Percentiles rank a stretch among this genome's conserved stretches.
These are phyloP conservation scores for Dactylellina cionopaga DNA, from an alignment of 2,329 filamentous ascomycete genomes.

Conservation along the genomic window DNA sequence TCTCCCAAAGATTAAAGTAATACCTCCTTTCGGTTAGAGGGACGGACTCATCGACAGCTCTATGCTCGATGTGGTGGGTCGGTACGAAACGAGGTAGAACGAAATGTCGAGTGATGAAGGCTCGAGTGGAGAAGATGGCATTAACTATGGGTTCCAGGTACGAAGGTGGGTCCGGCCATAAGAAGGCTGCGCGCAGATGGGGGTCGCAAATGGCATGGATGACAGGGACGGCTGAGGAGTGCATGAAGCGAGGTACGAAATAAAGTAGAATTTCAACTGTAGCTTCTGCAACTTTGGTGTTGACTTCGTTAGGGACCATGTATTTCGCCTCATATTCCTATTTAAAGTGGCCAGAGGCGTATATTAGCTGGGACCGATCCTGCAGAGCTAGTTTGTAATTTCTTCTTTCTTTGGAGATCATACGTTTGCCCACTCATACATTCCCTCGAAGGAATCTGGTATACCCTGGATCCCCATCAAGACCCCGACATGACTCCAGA, in stretches of 20 bases:
- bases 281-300: conserved; percentile 67
- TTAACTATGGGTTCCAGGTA: conserved; percentile 62
- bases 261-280: conserved; percentile 72
- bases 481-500: conserved; percentile 78
- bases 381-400: conserved; percentile 66
- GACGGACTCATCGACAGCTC: conserved; percentile 66
- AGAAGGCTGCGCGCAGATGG: conserved; percentile 9
- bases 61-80: conserved; percentile 62
- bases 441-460: conserved; percentile 64
- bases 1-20: conserved; percentile 66
- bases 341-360: not conserved
- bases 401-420: too few relatives aligned
- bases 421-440: conserved; percentile 65
- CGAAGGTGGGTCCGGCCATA: conserved; percentile 25
- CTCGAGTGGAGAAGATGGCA: conserved; percentile 66
- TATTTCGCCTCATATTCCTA: conserved; percentile 68
- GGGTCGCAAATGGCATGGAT: conserved; percentile 70
- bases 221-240: conserved; percentile 64
- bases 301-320: conserved; percentile 68
- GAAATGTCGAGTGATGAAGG: conserved; percentile 69
- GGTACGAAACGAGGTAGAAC: conserved; percentile 68
- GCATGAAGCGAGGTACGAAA: conserved; percentile 63
- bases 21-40: conserved; percentile 61
- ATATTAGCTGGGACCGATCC: not conserved
- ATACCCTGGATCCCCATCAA: conserved; percentile 71